A percentile compares a stretch with the other conserved stretches of the same genome.
phyloP scores from a whole-genome alignment of 2,329 filamentous ascomycete species.

The Aspergillus aculeatinus region DNA sequence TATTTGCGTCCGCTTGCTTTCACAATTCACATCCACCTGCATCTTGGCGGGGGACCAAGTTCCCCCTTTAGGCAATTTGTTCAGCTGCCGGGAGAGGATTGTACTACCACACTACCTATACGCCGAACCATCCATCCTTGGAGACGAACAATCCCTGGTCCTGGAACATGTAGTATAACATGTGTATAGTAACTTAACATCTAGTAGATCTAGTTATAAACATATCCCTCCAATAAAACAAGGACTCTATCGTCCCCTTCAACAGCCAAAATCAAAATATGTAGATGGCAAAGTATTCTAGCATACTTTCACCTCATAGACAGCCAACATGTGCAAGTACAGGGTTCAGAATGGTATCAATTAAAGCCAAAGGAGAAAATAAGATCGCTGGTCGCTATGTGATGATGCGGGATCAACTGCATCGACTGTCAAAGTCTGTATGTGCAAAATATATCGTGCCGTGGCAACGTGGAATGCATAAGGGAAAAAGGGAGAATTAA shows the following conservation, averaged over 20 bases:
- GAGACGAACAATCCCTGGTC: no score
- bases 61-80: no score
- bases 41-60: no score
- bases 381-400: conserved; percentile 17
- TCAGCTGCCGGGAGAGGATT: no score
- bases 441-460: conserved; percentile 4
- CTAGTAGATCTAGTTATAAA: no score
- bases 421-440: conserved; percentile 18
- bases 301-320: background rate
- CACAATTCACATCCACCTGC: no score
- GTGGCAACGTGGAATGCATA: conserved; percentile 7
- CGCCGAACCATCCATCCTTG: no score
- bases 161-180: no score
- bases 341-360: conserved; percentile 8
- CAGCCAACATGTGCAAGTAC: background rate
- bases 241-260: background rate
- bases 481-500: background rate
- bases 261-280: background rate
- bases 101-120: no score
- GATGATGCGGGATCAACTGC: conserved; percentile 12
- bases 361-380: background rate
- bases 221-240: no score
- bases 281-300: background rate
- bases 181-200: no score
- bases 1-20: no score